phyloP scores from a whole-genome alignment of 1,139 yeast species.

The Geotrichum phurueaensis region DNA sequence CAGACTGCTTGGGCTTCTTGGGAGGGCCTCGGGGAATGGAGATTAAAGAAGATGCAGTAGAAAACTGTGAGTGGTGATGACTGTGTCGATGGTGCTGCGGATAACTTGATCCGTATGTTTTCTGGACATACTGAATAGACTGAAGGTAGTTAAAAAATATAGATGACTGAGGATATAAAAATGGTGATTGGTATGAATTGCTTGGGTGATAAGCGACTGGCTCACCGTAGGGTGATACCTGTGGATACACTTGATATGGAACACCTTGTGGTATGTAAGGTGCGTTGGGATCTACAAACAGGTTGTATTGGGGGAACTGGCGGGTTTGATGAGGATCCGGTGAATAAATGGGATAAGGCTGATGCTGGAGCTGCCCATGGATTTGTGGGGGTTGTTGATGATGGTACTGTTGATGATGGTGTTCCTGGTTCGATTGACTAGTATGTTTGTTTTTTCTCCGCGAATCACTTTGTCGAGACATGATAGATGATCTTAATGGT shows the following conservation, averaged over 20 bases:
- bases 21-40: slow-evolving; percentile 31
- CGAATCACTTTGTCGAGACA: background rate
- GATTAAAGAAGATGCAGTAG: background rate
- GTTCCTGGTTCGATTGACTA: background rate
- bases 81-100: background rate
- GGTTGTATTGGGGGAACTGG: background rate
- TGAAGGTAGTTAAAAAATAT: slow-evolving; percentile 17
- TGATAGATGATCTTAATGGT: background rate
- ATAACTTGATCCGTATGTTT: background rate
- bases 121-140: slow-evolving; percentile 4
- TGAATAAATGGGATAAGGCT: background rate
- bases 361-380: background rate
- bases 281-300: background rate
- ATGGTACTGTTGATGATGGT: background rate
- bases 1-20: slow-evolving; percentile 36
- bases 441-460: background rate
- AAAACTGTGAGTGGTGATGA: background rate
- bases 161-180: slow-evolving; percentile 16
- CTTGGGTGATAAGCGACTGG: background rate
- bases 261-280: background rate
- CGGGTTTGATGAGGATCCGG: background rate
- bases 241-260: background rate
- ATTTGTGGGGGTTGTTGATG: background rate
- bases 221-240: background rate
- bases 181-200: slow-evolving; percentile 10